Evolutionary conservation across 331 rosid species (phyloP), one percentile per base, ranked within the genome.

Genomic region (Quercus tomentella): DNA sequence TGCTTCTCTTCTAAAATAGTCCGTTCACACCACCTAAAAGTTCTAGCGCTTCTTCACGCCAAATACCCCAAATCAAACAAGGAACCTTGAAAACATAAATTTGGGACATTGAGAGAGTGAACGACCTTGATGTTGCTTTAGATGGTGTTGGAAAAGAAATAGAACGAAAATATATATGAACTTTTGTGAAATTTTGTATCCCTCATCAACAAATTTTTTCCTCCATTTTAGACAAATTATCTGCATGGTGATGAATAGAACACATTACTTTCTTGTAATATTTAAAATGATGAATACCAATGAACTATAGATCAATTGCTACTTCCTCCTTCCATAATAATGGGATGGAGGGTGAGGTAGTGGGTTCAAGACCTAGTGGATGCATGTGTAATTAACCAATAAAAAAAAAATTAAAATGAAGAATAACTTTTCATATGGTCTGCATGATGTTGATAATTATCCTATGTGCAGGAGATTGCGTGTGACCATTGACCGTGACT

Each of bases 401-500:
- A 14, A 49, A 49, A 49, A 49, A 49, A 49, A 49, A 45, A 45
- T 9, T 33, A 4, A 35, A 35, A 33, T 18, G 63, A 56, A 14
- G 2, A 22, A 20, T 49, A 45, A 25, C 65, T 17, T 63, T 62
- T 69, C 51, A 62, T 72, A 58, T 72, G 77, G 49, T 73, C 28
- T 61, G 25, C 65, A 7, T 81, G 21, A 73, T 83, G 65, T 73
- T 57, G 25, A 58, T 52, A 14, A 69, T 79, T 15, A 60, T 81
- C 52, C 57, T 83, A 62, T 80, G 52, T 80, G 77, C 88, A 95
- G 99, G 91, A 95, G 89, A 84, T 63, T 95, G 87, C 97, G 99
- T 28, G 87, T 95, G 81, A 95, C 97, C 86, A 89, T 95, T 17
- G 99, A 95, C 82, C 91, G 83, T 72, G 99, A 93, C 69, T 90